Evolutionary conservation across 2,329 filamentous ascomycete genomes (phyloP), one percentile per base, ranked within the genome.

Genomic region (Colletotrichum gloeosporioides): DNA sequence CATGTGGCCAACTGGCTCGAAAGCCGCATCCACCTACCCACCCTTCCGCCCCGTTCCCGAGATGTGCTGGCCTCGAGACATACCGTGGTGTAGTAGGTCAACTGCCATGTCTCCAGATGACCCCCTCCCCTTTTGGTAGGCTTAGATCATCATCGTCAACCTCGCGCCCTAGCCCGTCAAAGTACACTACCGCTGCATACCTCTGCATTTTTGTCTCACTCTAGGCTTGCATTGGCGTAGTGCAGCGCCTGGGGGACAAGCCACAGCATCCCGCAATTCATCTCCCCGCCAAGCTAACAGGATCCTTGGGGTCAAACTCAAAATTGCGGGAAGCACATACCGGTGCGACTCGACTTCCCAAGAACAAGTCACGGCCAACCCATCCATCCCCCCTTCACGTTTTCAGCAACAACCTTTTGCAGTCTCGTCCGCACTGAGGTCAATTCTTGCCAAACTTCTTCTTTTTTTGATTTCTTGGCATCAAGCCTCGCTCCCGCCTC

Each of bases 1-100:
- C 71, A 73, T 73, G 71, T 73, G 71, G 71, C 66, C 71, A 64
- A 57, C 66, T 70, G 66, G 39, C 66, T 62, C 25, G 27, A 53
- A 53, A 22, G n/a, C n/a, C n/a, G 44, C 44, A 49, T 61, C 39
- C 70, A 63, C 8, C 31, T 31, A 63, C 25, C 22, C 62, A 31
- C 36, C 27, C 63, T 49, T 39, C 16, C 15, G 34, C 27, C 62
- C 34, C 62, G 62, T 65, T 31, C 25, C 36, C 36, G 25, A 36
- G 34, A 32, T 44, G 36, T 32, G 25, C 16, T 49, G 63, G 44
- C 63, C 22, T 31, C 3, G 63, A 36, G 22, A 25, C 44, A 22
- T 13, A 18, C 44, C n/a, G 44, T 22, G 44, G 44, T 62, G 59
- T 62, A 13, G 59, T 32, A 31, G 29, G 59, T 32, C 18, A 32